Evolutionary conservation across 2,329 filamentous ascomycete species (phyloP).

Genomic region (Sporothrix schenckii): DNA sequence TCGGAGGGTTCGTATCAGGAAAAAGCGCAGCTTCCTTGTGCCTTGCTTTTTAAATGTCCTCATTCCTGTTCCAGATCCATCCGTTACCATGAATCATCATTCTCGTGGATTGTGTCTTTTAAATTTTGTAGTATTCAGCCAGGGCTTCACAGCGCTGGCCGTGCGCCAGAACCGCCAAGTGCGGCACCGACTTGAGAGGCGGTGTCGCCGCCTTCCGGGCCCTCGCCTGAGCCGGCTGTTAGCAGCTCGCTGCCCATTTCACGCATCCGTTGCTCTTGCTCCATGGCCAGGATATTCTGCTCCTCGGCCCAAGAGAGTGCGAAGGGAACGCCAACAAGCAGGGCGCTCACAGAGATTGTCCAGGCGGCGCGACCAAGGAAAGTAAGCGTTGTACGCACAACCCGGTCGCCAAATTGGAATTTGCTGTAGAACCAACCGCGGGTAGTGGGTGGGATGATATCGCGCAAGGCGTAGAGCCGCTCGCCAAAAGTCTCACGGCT

Average conservation of each 20-base stretch:
- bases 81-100: neutral
- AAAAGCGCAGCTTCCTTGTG: neutral
- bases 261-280: slow-evolving; percentile 95
- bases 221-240: slow-evolving; percentile 50
- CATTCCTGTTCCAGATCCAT: neutral
- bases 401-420: slow-evolving; percentile 57
- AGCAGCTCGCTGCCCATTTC: slow-evolving; percentile 79
- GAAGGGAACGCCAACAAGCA: slow-evolving; percentile 90
- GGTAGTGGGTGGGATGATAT: slow-evolving; percentile 74
- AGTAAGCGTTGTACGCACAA: slow-evolving; percentile 62
- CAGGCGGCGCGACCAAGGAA: slow-evolving; percentile 87
- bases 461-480: slow-evolving; percentile 71
- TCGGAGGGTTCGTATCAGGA: neutral
- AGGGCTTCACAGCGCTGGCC: slow-evolving; percentile 54
- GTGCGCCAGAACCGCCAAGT: slow-evolving; percentile 49
- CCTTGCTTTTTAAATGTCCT: neutral
- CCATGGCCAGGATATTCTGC: slow-evolving; percentile 96
- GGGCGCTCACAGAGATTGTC: slow-evolving; percentile 85
- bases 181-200: slow-evolving; percentile 55
- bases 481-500: slow-evolving; percentile 64
- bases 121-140: neutral
- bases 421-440: slow-evolving; percentile 68
- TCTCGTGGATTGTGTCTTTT: neutral
- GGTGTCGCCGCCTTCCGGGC: slow-evolving; percentile 45
- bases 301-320: slow-evolving; percentile 92